Evolutionary conservation across 805 yeast species (phyloP), one percentile per base, ranked within the genome.

Genomic region (Millerago galiae): DNA sequence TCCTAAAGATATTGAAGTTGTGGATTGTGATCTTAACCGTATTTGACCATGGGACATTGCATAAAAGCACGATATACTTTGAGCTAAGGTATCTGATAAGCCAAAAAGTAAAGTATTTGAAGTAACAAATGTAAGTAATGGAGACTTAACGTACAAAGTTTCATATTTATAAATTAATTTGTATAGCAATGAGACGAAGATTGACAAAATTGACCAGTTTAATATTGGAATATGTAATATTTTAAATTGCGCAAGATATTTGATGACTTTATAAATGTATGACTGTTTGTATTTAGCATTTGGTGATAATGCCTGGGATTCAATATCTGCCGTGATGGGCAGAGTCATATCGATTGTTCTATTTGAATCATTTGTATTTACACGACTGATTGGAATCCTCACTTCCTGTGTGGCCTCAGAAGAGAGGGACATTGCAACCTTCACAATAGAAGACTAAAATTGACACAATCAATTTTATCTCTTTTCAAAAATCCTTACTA

Each of bases 41-140:
- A 31, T 40, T 35, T n/a, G 27, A 12, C 9, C 44, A 41, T 9
- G 46, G 16, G 10, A 49, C 27, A 47, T 44, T 6, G 48, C 51
- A 11, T 45, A 33, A 8, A 53, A 41, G 30, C 61, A 56, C 1
- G 59, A 54, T 12, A 56, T 38, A 18, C 50, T 72, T 61, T 91
- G 98, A 0, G 98, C 98, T 48, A 90, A 58, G 0, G 90, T 77
- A 59, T 91, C 98, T 0, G 97, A 89, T n/a, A 88, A 79, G 0
- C 96, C 96, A 59, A 80, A 86, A 5, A 91, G 67, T 5, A 90
- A 79, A 25, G 85, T 63, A 56, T 91, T 91, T 1, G 96, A 82
- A 18, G 81, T 75, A 45, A 87, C 75, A 30, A 89, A 85, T 13
- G 96, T 87, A n/a, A 82, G 59, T 26, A 88, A 62, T 2, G 93